These are phyloP conservation scores for Amanita exitialis DNA, from an alignment of 768 basidiomycete genomes.

Conservation along the genomic window DNA sequence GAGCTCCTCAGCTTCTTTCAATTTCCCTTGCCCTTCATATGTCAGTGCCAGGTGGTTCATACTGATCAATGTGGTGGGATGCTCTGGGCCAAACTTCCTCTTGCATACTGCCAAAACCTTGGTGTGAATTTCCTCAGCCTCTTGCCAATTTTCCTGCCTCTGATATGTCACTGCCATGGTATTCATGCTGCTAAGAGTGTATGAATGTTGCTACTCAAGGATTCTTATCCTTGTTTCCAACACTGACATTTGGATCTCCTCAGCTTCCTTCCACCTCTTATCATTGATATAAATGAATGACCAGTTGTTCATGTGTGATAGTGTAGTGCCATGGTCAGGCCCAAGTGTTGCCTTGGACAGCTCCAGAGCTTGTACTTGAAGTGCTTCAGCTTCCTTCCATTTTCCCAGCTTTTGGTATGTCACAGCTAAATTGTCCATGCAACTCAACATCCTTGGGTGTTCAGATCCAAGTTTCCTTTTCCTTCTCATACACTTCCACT, in stretches of 20 bases:
- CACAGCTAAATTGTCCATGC: slow-evolving; percentile 5
- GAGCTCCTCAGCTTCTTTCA: too few relatives aligned
- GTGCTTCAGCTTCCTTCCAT: slow-evolving; percentile 3
- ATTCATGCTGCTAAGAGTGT: neutral
- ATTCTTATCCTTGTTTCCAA: neutral
- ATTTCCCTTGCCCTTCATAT: too few relatives aligned
- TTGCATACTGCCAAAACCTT: too few relatives aligned
- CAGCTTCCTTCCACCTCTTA: neutral
- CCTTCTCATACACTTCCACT: neutral
- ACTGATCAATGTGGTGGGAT: too few relatives aligned
- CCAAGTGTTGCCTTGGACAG: neutral
- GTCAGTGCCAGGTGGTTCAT: too few relatives aligned
- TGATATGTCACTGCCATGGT: neutral
- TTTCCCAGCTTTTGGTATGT: slow-evolving; percentile 6
- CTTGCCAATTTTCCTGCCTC: too few relatives aligned
- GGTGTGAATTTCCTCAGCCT: too few relatives aligned
- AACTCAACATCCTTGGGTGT: slow-evolving; percentile 2
- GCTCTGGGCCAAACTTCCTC: too few relatives aligned
- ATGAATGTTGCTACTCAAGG: neutral
- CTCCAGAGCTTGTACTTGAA: slow-evolving; percentile 7
- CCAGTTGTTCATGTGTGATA: neutral
- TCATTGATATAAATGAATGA: neutral
- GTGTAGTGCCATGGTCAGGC: neutral
- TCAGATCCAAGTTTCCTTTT: neutral
- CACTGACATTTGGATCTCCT: neutral